Base-by-base conservation (phyloP, 441 rosid genomes). In the Erodium moschatum region DNA sequence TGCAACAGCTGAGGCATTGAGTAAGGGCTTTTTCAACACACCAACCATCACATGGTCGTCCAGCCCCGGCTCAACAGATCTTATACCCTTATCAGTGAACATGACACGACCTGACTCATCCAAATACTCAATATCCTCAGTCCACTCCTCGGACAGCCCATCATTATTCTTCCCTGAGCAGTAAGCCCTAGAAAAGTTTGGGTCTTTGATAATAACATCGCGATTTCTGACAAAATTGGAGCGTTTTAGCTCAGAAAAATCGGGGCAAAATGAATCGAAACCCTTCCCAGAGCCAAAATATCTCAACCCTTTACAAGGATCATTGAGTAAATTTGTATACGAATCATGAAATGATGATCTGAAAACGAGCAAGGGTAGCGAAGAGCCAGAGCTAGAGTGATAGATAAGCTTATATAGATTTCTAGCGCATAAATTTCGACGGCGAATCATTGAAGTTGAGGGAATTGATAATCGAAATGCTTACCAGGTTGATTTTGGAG, bases 11-110 rank as follows among this genome's bases (percentile, higher is more conserved):
- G 87, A 86, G 65, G 89, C 83, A 78, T 89, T 91, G 79, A 83
- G 58, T 31, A 88, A 66, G 3, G 98, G 95, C 82, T 88, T 93
- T 84, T 83, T 91, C 56, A 89, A 50, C 67, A 74, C 95, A 64
- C 98, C 98, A 35, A 91, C 80, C 89, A 91, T 84, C 3, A 88
- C 87, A 78, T 88, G 98, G 62, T 85, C 93, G 72, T 93, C 98
- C 5, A 80, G 42, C 48, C 97, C 96, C 0, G 98, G 96, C 78
- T 88, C 93, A 10, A 89, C 92, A 3, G 89, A 87, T 70, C 98
- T 76, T 16, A 93, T 72, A 11, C 97, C 96, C 75, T 89, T 88
- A 58, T 91, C 98, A 18, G 86, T 80, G 73, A 84, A 87, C 69
- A 91, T 83, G 11, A 93, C 81, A 70, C 85, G 80, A 20, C 98